Evolutionary conservation across 805 yeast genomes (phyloP).

Genomic region (Kazachstania taianensis): DNA sequence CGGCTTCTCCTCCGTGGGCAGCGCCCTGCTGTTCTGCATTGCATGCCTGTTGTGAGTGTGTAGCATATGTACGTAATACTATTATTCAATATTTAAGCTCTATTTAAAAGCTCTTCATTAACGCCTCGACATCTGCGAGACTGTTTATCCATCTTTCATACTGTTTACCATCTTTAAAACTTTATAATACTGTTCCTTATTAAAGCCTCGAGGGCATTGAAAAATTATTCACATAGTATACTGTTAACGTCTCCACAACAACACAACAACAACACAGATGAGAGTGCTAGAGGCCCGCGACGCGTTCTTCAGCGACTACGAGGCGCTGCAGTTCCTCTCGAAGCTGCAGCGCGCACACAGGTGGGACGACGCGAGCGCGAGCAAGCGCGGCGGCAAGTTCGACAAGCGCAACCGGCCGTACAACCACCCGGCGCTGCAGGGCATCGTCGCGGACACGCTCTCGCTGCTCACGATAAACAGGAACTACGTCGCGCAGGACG

Average conservation of each 20-base stretch:
- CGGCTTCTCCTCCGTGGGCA: neutral
- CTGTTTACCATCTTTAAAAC: too few relatives aligned
- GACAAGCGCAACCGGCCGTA: slow-evolving; percentile 21
- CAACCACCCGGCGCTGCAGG: slow-evolving; percentile 30
- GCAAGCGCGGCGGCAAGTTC: slow-evolving; percentile 10
- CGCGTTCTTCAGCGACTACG: slow-evolving; percentile 47
- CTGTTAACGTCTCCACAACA: too few relatives aligned
- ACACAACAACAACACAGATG: slow-evolving; percentile 19
- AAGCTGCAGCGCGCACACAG: slow-evolving; percentile 32
- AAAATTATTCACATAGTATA: too few relatives aligned
- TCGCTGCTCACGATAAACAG: slow-evolving; percentile 19
- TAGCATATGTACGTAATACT: neutral
- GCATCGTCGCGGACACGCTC: slow-evolving; percentile 28
- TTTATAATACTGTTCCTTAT: too few relatives aligned
- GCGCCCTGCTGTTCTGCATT: neutral
- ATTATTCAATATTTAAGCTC: neutral
- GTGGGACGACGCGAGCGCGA: slow-evolving; percentile 25
- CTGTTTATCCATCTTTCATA: too few relatives aligned
- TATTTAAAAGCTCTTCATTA: too few relatives aligned
- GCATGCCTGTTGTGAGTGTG: neutral
- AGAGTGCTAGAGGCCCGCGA: slow-evolving; percentile 39
- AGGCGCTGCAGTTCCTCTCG: slow-evolving; percentile 40
- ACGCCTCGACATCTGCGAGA: too few relatives aligned
- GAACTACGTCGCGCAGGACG: slow-evolving; percentile 12
- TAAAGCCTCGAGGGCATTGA: too few relatives aligned